A percentile compares a stretch with the other conserved stretches of the same genome.
These are phyloP conservation scores for Pleurotus ostreatus DNA, from an alignment of 768 basidiomycete species.

Conservation along the genomic window DNA sequence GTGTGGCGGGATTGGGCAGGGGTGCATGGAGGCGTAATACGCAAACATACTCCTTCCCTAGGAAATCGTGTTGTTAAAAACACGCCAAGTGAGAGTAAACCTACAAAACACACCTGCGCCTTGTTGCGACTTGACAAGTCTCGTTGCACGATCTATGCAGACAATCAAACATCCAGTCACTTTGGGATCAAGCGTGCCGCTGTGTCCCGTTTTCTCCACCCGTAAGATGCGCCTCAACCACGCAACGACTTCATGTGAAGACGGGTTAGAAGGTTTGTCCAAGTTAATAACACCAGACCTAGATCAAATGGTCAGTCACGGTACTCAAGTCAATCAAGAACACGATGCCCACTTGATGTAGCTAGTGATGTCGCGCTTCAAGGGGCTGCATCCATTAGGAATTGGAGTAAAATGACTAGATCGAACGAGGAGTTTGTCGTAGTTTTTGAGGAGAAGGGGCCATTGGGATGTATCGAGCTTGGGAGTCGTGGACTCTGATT, in stretches of 20 bases:
- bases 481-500: conserved; percentile 70
- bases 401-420: conserved; percentile 99
- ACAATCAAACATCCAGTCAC: conserved; percentile 99
- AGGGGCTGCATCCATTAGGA: conserved; percentile 86
- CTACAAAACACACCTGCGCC: conserved; percentile 69
- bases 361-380: conserved; percentile 88
- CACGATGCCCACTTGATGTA: conserved; percentile 77
- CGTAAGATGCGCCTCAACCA: conserved; percentile 97
- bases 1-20: conserved; percentile 76
- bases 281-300: conserved; percentile 99
- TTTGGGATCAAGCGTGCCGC: conserved; percentile 97
- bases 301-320: conserved; percentile 9
- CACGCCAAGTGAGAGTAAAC: conserved; percentile 1
- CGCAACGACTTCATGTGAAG: conserved; percentile 98
- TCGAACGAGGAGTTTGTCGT: conserved; percentile 92
- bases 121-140: conserved; percentile 97
- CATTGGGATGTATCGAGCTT: conserved; percentile 93
- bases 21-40: conserved; percentile 88
- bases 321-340: not conserved
- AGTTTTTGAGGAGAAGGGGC: conserved; percentile 98
- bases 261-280: conserved; percentile 99
- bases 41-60: conserved; percentile 97
- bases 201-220: conserved; percentile 98
- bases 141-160: conserved; percentile 97
- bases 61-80: conserved; percentile 3